Evolutionary conservation across 2,329 filamentous ascomycete genomes (phyloP).

Genomic region (Xylariaceae sp.): DNA sequence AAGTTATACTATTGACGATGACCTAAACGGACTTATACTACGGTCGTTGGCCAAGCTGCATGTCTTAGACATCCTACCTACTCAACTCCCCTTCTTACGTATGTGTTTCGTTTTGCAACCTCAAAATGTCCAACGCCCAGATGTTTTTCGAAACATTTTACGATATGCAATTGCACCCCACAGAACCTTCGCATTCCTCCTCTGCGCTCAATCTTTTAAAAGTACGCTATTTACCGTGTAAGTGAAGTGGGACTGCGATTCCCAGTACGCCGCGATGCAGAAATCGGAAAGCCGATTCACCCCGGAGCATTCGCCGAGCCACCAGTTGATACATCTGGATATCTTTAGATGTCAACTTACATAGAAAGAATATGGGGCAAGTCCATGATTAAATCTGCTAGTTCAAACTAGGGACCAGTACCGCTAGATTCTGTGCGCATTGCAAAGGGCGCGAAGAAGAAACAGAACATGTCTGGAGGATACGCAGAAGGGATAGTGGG

Average conservation of each 20-base stretch:
- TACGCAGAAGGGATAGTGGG: no score
- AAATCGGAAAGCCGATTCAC: background rate
- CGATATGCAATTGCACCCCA: background rate
- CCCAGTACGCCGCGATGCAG: background rate
- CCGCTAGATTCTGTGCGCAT: no score
- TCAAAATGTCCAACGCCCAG: background rate
- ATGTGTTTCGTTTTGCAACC: background rate
- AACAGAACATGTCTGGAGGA: no score
- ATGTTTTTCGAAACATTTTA: background rate
- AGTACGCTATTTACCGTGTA: no score
- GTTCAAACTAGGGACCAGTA: no score
- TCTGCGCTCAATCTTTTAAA: no score
- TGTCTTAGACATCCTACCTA: background rate
- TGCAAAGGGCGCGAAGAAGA: no score
- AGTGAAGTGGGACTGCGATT: background rate
- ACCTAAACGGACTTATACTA: no score
- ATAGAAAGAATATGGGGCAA: no score
- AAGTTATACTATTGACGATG: no score
- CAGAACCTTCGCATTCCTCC: background rate
- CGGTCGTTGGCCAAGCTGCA: background rate
- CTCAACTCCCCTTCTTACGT: no score
- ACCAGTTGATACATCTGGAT: background rate
- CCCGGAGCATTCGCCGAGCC: constrained; percentile 2
- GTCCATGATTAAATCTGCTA: no score
- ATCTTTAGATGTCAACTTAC: background rate